Evolutionary conservation across 108 stramenopile genomes (phyloP), one percentile per base, ranked within the genome.

Genomic region (Hondaea fermentalgiana): DNA sequence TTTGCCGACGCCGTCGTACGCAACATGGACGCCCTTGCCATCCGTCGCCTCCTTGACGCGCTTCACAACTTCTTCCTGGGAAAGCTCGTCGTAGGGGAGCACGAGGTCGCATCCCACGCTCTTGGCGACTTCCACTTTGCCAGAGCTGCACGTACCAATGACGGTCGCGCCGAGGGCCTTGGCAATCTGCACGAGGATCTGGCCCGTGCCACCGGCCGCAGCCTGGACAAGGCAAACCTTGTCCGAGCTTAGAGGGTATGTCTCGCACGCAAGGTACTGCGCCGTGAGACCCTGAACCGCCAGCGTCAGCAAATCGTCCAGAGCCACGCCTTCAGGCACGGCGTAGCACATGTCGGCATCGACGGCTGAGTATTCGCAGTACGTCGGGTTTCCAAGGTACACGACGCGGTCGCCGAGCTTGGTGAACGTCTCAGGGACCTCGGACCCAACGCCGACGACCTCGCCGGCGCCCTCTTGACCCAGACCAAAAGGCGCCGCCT

Each of bases 181-280:
- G 87, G 95, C 95, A 94, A 97, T 95, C 90, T 96, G 96, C 19
- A 95, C 95, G 8, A 96, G 95, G 94, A 95, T 95, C 89, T 96
- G 96, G 87, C 96, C 94, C 16, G 96, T 96, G 35, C 95, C 96
- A 43, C 96, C 94, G 4, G 94, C 96, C 4, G 72, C 89, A 2
- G 72, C 89, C 19, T 49, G 45, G 23, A 89, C 58, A 5, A 83
- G 25, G 21, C 35, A 64, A 4, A 42, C 44, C 44, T 57, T 5
- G 16, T 59, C 89, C 8, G 12, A 8, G 17, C 49, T 45, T 0
- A 47, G 25, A 14, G 58, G 88, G 57, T 47, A 58, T 17, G 59
- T 88, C 8, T 64, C 60, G 29, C 25, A 10, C 8, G 28, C 60
- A 17, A 42, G 47, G 49, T 60, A 69, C 35, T 60, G 60, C 17